Evolutionary conservation across 2,329 filamentous ascomycete species (phyloP), one percentile per base, ranked within the genome.

Genomic region (Phaeosphaeriaceae sp.): DNA sequence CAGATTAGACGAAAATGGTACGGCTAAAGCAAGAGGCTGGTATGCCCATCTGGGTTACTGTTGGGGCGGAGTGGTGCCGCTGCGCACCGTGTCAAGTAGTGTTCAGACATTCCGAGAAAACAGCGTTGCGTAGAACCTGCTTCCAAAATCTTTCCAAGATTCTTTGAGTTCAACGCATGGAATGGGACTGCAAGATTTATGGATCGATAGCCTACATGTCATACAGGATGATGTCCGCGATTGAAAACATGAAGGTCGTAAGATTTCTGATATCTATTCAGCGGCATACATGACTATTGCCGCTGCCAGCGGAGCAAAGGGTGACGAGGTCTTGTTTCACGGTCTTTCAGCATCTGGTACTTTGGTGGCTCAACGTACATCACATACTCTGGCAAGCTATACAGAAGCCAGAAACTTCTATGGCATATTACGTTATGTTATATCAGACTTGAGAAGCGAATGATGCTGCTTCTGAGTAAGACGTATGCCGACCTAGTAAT

Each of bases 131-230:
- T 51, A n/a, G 33, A 20, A 24, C 15, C 19, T 20, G 27, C 20
- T 58, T 1, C 51, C 51, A 1, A 50, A 51, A 15, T 51, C 46
- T 13, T 52, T 58, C 42, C 31, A 47, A 22, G 51, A 54, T 44
- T 45, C 56, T 3, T 11, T 58, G 9, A 11, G 44, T 7, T 7
- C 51, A 4, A 42, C 48, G 5, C n/a, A 40, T 10, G 1, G 7
- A 15, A 7, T 58, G 9, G 51, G 47, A 9, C 2, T 58, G 2
- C 9, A 13, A 45, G 54, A 58, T 27, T 17, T 58, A 10, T 58
- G 56, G 56, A 58, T 54, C 25, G 56, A 54, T 24, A 44, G 45
- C 25, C 56, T 58, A 4, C 54, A 51, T 31, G 51, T 58, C n/a
- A 17, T 58, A 7, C 51, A 58, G 27, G 51, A 58, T n/a, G 31